phyloP scores from a whole-genome alignment of 345 rosid genomes.

The Salix brachista region DNA sequence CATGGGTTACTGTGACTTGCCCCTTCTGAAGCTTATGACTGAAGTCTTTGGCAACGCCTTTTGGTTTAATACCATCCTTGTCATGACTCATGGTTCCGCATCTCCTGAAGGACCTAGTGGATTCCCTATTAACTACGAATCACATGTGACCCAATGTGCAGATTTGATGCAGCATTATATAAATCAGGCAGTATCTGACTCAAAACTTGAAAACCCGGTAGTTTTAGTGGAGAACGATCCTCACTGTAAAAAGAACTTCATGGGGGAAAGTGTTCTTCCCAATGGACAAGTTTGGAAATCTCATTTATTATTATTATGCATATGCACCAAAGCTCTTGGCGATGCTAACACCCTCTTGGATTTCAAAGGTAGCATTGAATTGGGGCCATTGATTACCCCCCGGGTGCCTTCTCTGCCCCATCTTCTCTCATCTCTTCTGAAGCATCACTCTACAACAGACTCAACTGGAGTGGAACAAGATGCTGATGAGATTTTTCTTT shows the following conservation, averaged over 20 bases:
- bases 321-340: slow-evolving; percentile 70
- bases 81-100: slow-evolving; percentile 78
- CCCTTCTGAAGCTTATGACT: slow-evolving; percentile 74
- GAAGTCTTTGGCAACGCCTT: slow-evolving; percentile 67
- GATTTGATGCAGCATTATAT: slow-evolving; percentile 67
- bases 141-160: slow-evolving; percentile 60
- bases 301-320: slow-evolving; percentile 59
- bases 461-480: slow-evolving; percentile 51
- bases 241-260: slow-evolving; percentile 56
- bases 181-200: slow-evolving; percentile 64
- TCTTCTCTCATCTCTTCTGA: slow-evolving; percentile 73
- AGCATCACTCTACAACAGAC: slow-evolving; percentile 44
- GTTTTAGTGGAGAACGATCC: slow-evolving; percentile 81
- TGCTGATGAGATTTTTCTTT: slow-evolving; percentile 44
- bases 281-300: slow-evolving; percentile 83
- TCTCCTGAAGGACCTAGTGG: slow-evolving; percentile 72
- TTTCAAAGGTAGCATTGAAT: slow-evolving; percentile 56
- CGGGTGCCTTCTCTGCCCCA: slow-evolving; percentile 81
- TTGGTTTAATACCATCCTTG: slow-evolving; percentile 89
- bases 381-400: slow-evolving; percentile 50
- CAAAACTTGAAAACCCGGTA: slow-evolving; percentile 72
- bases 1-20: slow-evolving; percentile 56
- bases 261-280: slow-evolving; percentile 75
- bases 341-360: slow-evolving; percentile 62
- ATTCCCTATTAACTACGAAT: slow-evolving; percentile 57